phyloP scores from a whole-genome alignment of 1,284 basidiomycete species.

The Sphagnurus paluster region DNA sequence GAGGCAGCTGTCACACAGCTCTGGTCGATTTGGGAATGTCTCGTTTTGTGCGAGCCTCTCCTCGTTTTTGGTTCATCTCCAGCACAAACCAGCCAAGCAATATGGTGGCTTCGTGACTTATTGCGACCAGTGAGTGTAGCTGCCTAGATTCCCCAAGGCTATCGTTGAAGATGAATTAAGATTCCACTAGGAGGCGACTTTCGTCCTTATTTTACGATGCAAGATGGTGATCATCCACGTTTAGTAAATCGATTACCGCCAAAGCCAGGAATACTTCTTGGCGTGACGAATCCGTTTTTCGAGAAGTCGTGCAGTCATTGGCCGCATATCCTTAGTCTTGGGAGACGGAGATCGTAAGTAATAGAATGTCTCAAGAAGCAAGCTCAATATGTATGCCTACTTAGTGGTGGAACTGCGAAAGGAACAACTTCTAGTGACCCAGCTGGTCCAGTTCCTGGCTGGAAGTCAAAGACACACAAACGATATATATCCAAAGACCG shows the following conservation, averaged over 20 bases:
- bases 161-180: conserved; percentile 34
- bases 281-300: conserved; percentile 96
- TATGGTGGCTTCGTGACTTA: conserved; percentile 92
- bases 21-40: conserved; percentile 95
- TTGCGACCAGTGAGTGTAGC: conserved; percentile 69
- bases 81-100: conserved; percentile 75
- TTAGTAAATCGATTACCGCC: conserved; percentile 86
- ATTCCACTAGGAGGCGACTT: conserved; percentile 86
- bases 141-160: not conserved
- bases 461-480: conserved; percentile 80
- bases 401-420: conserved; percentile 17
- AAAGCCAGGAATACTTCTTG: conserved; percentile 80
- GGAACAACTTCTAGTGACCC: conserved; percentile 26
- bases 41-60: conserved; percentile 87
- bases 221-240: conserved; percentile 80
- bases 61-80: conserved; percentile 85
- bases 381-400: too few relatives aligned
- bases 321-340: conserved; percentile 84
- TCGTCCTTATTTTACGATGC: conserved; percentile 94
- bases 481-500: conserved; percentile 87
- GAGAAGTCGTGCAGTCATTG: conserved; percentile 87
- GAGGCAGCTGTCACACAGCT: conserved; percentile 75
- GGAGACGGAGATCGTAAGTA: conserved; percentile 44
- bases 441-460: conserved; percentile 62
- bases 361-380: conserved; percentile 1